Evolutionary conservation across 805 yeast genomes (phyloP), one percentile per base, ranked within the genome.

Genomic region (Tetrapisispora nanseiensis): DNA sequence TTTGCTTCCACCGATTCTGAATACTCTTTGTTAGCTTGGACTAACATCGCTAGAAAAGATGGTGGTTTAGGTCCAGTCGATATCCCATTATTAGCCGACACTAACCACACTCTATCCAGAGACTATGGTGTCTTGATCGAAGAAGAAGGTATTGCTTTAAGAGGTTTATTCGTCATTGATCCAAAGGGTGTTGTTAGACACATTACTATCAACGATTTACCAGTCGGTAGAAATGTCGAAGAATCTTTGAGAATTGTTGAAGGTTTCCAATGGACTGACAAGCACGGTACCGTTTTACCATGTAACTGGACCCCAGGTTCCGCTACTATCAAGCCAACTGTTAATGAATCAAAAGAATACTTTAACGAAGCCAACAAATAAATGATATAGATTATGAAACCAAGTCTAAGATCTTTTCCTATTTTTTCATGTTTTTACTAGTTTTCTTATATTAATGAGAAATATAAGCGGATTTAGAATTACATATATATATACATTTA

Each of bases 181-280:
- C 97, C 97, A 67, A 76, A 82, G 70, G 97, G 97, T 61, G 68
- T 68, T 58, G 78, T 92, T 61, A 86, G 97, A 82, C 98, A 92
- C 76, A 75, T 83, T 72, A 90, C 97, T 72, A 76, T 92, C 77
- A 92, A 92, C 78, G 97, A 92, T 71, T 82, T 90, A 68, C 96
- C 98, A 68, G 99, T 92, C 56, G 98, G 98, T 69, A 87, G 98
- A 78, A 83, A 85, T 63, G 98, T 92, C 56, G 97, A 89, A 54
- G 99, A 92, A 79, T 83, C 97, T 54, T 76, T 86, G 65, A 89
- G 99, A 82, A 79, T 92, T 65, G 78, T 92, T 51, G 97, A 92
- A 68, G 99, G 97, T 57, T 92, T 92, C 95, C 95, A 90, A 76
- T 92, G 95, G 89, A 85, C 95, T 61, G 97, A 89, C 70, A 84